These are phyloP conservation scores for Piper betle DNA, from an alignment of 164 flowering plant species.

Conservation along the genomic window DNA sequence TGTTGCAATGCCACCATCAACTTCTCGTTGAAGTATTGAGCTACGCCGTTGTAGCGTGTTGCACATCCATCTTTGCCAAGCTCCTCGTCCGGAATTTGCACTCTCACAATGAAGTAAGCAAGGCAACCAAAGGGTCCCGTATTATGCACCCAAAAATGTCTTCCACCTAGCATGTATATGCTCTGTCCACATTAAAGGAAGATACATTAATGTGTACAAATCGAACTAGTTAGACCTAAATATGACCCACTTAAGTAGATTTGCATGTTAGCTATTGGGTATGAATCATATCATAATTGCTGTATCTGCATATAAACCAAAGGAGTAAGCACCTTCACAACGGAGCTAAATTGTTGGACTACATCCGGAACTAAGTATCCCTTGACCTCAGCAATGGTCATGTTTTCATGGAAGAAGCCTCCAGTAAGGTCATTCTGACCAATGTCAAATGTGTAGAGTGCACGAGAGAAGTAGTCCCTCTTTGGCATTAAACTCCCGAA, in stretches of 20 bases:
- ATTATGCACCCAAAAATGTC: conserved; percentile 51
- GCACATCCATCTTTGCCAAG: conserved; percentile 42
- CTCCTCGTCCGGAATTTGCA: conserved; percentile 15
- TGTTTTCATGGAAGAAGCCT: conserved; percentile 21
- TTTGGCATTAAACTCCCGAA: conserved; percentile 22
- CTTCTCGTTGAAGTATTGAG: conserved; percentile 28
- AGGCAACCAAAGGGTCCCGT: conserved; percentile 54
- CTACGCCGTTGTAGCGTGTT: conserved; percentile 27
- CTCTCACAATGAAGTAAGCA: conserved; percentile 23
- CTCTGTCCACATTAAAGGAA: conserved; percentile 8
- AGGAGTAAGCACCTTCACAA: conserved; percentile 21
- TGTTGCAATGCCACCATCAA: conserved; percentile 24
- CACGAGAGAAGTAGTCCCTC: conserved; percentile 22
- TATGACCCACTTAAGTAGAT: no score
- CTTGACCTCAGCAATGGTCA: conserved; percentile 26
- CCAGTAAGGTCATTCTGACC: conserved; percentile 44
- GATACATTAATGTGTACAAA: no score
- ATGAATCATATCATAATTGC: no score
- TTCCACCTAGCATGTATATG: conserved; percentile 31
- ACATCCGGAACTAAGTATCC: conserved; percentile 29
- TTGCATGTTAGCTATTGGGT: no score
- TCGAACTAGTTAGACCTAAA: no score
- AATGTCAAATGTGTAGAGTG: conserved; percentile 41
- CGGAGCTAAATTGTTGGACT: conserved; percentile 16
- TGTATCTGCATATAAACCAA: no score